Evolutionary conservation across 2,329 filamentous ascomycete species (phyloP).

Genomic region (Ceratocystis harringtonii): DNA sequence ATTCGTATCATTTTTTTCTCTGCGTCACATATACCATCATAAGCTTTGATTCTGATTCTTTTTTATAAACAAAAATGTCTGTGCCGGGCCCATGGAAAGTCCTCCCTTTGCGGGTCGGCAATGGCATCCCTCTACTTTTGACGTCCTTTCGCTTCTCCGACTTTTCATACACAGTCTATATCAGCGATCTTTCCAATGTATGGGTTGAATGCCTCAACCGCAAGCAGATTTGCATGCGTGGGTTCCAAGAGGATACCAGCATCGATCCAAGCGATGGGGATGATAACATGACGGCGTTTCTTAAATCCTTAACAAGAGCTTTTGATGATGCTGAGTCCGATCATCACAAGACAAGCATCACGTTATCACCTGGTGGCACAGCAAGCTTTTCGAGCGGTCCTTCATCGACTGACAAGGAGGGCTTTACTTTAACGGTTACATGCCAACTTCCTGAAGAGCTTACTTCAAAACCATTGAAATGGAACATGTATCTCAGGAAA

Average conservation of each 20-base stretch:
- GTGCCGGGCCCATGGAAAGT: conserved; percentile 31
- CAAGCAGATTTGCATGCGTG: conserved; percentile 46
- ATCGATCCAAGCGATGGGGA: conserved; percentile 59
- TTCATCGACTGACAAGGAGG: conserved; percentile 23
- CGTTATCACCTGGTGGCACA: conserved; percentile 25
- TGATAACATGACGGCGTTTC: conserved; percentile 51
- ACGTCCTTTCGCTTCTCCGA: conserved; percentile 42
- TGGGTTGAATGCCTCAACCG: conserved; percentile 54
- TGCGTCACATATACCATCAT: background rate
- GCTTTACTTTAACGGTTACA: conserved; percentile 39
- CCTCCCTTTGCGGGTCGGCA: conserved; percentile 29
- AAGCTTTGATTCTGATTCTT: background rate
- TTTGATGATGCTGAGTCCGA: conserved; percentile 33
- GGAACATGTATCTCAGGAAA: conserved; percentile 46
- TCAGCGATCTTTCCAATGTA: conserved; percentile 60
- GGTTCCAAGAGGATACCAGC: conserved; percentile 46
- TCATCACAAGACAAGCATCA: conserved; percentile 32
- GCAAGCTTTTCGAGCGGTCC: conserved; percentile 19
- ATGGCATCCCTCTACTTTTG: conserved; percentile 43
- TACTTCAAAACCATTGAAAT: conserved; percentile 37
- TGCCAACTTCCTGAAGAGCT: conserved; percentile 48
- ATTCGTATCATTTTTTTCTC: background rate
- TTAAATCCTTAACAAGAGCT: conserved; percentile 44
- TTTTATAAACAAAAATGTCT: conserved; percentile 21
- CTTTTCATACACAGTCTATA: conserved; percentile 45